These are phyloP conservation scores for Populus davidiana DNA, from an alignment of 345 rosid genomes.

Conservation along the genomic window DNA sequence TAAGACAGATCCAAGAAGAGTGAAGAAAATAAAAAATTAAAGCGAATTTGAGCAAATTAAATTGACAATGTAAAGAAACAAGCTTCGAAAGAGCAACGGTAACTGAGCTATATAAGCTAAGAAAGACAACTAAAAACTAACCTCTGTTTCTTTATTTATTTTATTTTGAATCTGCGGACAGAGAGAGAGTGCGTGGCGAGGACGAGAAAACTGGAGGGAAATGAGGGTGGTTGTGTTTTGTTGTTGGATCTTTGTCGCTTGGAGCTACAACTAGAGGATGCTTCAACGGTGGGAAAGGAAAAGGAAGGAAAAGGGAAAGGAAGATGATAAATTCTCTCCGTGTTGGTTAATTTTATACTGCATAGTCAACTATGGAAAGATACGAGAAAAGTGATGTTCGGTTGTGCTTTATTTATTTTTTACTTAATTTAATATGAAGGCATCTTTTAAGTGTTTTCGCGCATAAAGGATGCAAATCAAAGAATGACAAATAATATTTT, in stretches of 20 bases:
- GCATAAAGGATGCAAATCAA: too few relatives aligned
- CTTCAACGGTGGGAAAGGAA: slow-evolving; percentile 10
- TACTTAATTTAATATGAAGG: not conserved
- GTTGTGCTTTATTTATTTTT: too few relatives aligned
- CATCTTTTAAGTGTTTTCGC: not conserved
- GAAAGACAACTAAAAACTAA: not conserved
- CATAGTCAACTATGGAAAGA: not conserved
- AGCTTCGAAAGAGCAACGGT: not conserved
- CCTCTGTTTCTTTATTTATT: not conserved
- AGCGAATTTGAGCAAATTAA: not conserved
- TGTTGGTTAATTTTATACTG: not conserved
- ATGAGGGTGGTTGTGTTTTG: not conserved
- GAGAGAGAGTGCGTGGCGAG: not conserved
- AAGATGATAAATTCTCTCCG: not conserved
- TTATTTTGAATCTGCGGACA: not conserved
- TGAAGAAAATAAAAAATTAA: not conserved
- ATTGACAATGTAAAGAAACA: not conserved
- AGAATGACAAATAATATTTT: too few relatives aligned
- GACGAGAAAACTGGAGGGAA: not conserved
- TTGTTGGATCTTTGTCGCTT: not conserved
- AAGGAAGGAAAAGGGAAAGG: not conserved
- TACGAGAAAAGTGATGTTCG: not conserved
- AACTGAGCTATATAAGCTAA: not conserved
- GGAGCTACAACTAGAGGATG: not conserved
- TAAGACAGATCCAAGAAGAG: not conserved